A percentile compares a stretch with the other conserved stretches of the same genome.
These are phyloP conservation scores for Suhomyces maxii DNA, from an alignment of 1,139 yeast genomes.

Conservation along the genomic window DNA sequence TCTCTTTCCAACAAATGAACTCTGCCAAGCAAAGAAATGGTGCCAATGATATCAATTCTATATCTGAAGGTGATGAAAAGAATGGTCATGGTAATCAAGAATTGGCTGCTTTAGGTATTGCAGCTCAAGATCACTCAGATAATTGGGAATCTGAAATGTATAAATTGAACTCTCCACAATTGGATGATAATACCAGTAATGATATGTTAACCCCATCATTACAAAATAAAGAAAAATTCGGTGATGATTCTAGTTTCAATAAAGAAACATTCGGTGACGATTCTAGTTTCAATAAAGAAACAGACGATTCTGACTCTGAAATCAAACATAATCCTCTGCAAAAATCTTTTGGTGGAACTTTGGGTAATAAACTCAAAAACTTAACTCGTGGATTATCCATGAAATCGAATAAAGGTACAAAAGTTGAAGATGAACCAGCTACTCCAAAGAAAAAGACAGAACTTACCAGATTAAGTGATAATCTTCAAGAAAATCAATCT, in stretches of 20 bases:
- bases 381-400: conserved; percentile 26
- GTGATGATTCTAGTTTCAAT: conserved; percentile 8
- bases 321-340: conserved; percentile 7
- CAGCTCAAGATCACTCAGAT: conserved; percentile 69
- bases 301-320: conserved; percentile 3
- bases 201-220: conserved; percentile 30
- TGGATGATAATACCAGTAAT: conserved; percentile 5
- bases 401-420: conserved; percentile 17
- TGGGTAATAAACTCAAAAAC: conserved; percentile 19
- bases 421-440: conserved; percentile 1
- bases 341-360: conserved; percentile 6
- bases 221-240: conserved; percentile 18
- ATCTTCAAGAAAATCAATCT: conserved; percentile 22
- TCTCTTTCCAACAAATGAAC: conserved; percentile 69
- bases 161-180: conserved; percentile 41
- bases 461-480: conserved; percentile 38
- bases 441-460: conserved; percentile 13
- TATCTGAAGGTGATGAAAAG: conserved; percentile 8
- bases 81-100: conserved; percentile 47
- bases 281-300: conserved; percentile 6
- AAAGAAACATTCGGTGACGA: conserved; percentile 11
- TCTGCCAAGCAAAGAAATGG: conserved; percentile 27
- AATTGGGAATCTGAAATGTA: conserved; percentile 72
- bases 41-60: conserved; percentile 1
- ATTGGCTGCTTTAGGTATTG: conserved; percentile 61